Evolutionary conservation across 1,284 basidiomycete species (phyloP), one percentile per base, ranked within the genome.

Genomic region (Grifola frondosa): DNA sequence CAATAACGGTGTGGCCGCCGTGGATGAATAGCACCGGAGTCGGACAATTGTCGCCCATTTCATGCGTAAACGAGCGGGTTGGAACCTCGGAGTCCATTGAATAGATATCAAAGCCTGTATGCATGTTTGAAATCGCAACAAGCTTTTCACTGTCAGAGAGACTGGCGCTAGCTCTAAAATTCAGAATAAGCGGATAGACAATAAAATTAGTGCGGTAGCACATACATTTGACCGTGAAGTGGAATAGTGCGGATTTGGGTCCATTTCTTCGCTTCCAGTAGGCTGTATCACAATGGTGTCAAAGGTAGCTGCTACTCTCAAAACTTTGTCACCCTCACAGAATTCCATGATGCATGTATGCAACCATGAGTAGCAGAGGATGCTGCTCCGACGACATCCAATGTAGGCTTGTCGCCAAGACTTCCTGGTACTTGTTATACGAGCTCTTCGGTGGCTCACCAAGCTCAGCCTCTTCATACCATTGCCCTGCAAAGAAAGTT

Each of bases 11-110:
- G 29, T 31, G 35, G n/a, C 45, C 45, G 1, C 31, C 40, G 16
- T 47, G 45, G 10, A 42, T 30, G 22, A 42, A 33, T 5, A 34
- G n/a, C 13, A 47, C 40, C 3, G 45, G 45, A 3, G 31, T 33
- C 1, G 45, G n/a, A n/a, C n/a, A n/a, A 3, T 38, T 8, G 1
- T 21, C 26, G 4, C n/a, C 12, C 4, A 7, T 3, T 10, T 29
- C 26, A 10, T 26, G n/a, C 5, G 3, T 11, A 21, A 38, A 38
- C 13, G 15, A 29, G 6, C 37, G 37, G 16, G 30, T 38, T 19
- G 22, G 12, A 5, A 19, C 16, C 19, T 29, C 26, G 4, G 15
- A 9, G 4, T 28, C 25, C 4, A 38, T 11, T 25, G 28, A 25
- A 11, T 29, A 38, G 8, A 38, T 21, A 13, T 20, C 10, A 20